Evolutionary conservation across 2,329 filamentous ascomycete genomes (phyloP).

Genomic region (Thelonectria discophora): DNA sequence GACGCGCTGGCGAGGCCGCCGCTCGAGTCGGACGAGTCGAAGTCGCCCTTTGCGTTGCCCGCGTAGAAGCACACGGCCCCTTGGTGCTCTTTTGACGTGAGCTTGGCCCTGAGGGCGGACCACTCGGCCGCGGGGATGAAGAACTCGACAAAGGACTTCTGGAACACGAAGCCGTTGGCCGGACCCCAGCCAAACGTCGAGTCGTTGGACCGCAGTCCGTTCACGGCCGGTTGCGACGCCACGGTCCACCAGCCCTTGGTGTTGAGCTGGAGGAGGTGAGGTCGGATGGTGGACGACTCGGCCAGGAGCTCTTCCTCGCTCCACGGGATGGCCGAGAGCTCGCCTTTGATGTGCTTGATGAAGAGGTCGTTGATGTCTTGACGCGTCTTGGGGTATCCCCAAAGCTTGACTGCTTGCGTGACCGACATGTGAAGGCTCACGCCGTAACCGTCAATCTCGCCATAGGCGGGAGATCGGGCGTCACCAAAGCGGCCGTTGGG

Average conservation of each 20-base stretch:
- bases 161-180: slow-evolving; percentile 91
- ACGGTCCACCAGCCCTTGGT: slow-evolving; percentile 93
- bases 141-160: slow-evolving; percentile 98
- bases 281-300: slow-evolving; percentile 84
- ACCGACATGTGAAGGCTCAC: slow-evolving; percentile 92
- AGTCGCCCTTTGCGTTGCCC: slow-evolving; percentile 79
- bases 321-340: slow-evolving; percentile 87
- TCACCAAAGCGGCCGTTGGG: slow-evolving; percentile 97
- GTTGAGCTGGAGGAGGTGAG: slow-evolving; percentile 80
- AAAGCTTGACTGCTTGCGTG: slow-evolving; percentile 82
- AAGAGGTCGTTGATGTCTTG: slow-evolving; percentile 84
- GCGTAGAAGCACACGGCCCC: slow-evolving; percentile 88
- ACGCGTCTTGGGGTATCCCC: slow-evolving; percentile 77
- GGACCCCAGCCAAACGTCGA: slow-evolving; percentile 93
- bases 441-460: slow-evolving; percentile 97
- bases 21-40: slow-evolving; percentile 72
- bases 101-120: slow-evolving; percentile 68
- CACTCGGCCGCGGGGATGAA: slow-evolving; percentile 84
- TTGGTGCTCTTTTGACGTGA: slow-evolving; percentile 66
- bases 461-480: slow-evolving; percentile 89
- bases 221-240: slow-evolving; percentile 92
- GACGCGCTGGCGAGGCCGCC: slow-evolving; percentile 43
- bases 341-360: slow-evolving; percentile 79
- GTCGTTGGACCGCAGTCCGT: slow-evolving; percentile 81
- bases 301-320: slow-evolving; percentile 87